A percentile compares a stretch with the other conserved stretches of the same genome.
These are phyloP conservation scores for Teratosphaeria epicoccoides DNA, from an alignment of 2,329 filamentous ascomycete species.

Conservation along the genomic window DNA sequence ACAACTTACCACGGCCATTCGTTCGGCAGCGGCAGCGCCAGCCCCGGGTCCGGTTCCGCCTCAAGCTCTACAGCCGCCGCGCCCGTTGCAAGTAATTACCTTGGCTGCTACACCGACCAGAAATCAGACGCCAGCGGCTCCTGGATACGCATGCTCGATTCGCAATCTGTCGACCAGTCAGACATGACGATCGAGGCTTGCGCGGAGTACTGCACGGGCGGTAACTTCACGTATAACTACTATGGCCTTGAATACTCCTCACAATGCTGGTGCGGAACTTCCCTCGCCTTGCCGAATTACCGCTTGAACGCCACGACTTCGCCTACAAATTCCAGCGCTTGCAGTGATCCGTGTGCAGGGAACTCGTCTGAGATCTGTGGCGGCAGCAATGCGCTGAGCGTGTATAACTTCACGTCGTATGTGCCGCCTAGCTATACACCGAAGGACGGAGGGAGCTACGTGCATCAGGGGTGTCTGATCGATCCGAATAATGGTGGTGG, in stretches of 20 bases:
- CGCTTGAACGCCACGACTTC: conserved; percentile 9
- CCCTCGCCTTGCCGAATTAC: conserved; percentile 3
- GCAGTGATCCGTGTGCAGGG: conserved; percentile 19
- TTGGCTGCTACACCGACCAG: conserved; percentile 22
- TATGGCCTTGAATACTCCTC: conserved; percentile 24
- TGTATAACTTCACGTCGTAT: conserved; percentile 18
- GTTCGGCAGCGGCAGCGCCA: conserved; percentile 14
- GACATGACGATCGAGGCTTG: conserved; percentile 23
- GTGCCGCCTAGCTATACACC: conserved; percentile 10
- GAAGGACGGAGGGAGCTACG: conserved; percentile 15
- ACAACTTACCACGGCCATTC: conserved; percentile 1
- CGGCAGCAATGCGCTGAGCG: conserved; percentile 18
- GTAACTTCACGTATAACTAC: conserved; percentile 16
- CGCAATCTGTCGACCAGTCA: conserved; percentile 6
- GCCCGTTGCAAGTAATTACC: conserved; percentile 18
- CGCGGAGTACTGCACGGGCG: conserved; percentile 16
- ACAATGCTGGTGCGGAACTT: conserved; percentile 25
- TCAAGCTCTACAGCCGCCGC: conserved; percentile 10
- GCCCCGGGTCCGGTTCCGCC: conserved; percentile 11
- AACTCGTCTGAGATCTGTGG: conserved; percentile 20
- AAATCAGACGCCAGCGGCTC: neutral
- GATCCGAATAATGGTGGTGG: conserved; percentile 13
- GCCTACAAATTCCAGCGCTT: conserved; percentile 12
- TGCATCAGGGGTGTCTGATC: conserved; percentile 13
- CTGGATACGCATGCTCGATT: conserved; percentile 14